These are phyloP conservation scores for Nothophaeocryptopus gaeumannii DNA, from an alignment of 2,329 filamentous ascomycete genomes.

Conservation along the genomic window DNA sequence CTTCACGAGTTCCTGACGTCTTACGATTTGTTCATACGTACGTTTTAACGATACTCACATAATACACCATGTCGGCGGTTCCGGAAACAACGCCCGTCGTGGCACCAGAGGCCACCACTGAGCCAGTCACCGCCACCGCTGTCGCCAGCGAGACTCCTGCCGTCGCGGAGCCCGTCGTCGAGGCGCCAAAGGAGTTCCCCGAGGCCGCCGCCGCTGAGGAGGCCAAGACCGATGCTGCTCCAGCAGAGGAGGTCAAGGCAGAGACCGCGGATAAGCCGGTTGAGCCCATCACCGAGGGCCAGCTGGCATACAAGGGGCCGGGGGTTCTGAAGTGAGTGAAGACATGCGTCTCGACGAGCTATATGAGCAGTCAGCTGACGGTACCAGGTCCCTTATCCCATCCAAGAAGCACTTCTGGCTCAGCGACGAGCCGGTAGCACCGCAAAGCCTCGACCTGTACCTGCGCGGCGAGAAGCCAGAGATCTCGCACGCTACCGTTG, in stretches of 20 bases:
- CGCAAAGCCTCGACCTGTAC: conserved; percentile 72
- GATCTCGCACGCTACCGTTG: conserved; percentile 72
- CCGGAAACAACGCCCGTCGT: conserved; percentile 19
- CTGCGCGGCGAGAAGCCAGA: conserved; percentile 84
- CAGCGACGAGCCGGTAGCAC: conserved; percentile 65
- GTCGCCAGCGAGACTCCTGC: conserved; percentile 38
- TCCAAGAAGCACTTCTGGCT: conserved; percentile 83
- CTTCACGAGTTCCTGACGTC: too few species aligned
- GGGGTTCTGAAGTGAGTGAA: conserved; percentile 80
- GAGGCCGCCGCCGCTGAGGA: conserved; percentile 13
- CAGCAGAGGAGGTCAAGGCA: conserved; percentile 43
- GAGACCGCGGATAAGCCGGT: conserved; percentile 46
- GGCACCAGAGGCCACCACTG: conserved; percentile 24
- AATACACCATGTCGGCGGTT: conserved; percentile 28
- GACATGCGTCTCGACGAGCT: background rate
- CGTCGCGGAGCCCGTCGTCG: conserved; percentile 36
- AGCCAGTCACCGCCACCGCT: conserved; percentile 35
- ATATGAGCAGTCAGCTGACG: conserved; percentile 11
- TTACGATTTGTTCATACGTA: too few species aligned
- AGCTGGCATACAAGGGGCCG: conserved; percentile 84
- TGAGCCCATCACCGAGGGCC: conserved; percentile 76
- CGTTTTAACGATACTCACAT: too few species aligned
- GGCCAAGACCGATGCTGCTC: conserved; percentile 34
- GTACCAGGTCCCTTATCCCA: conserved; percentile 74
- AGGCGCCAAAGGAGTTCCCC: conserved; percentile 40